phyloP scores from a whole-genome alignment of 106 monocot genomes.

The Dendrobium officinale region DNA sequence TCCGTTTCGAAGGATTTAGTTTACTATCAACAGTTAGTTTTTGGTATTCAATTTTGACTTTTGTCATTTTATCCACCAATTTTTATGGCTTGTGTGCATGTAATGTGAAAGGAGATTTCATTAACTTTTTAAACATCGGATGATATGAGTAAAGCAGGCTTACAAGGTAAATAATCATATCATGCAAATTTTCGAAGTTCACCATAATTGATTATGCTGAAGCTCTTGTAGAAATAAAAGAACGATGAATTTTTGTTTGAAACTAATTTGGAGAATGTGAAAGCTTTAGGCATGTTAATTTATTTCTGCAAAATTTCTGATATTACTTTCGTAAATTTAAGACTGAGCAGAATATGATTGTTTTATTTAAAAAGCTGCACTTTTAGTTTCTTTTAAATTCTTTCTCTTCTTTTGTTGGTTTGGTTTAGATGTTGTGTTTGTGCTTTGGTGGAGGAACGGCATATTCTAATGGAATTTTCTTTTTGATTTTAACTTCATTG shows the following conservation, averaged over 20 bases:
- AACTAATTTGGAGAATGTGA: neutral
- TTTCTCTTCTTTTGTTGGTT: neutral
- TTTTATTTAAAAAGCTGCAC: neutral
- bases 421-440: neutral
- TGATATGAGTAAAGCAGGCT: neutral
- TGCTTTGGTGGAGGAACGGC: neutral
- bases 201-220: neutral
- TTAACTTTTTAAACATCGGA: neutral
- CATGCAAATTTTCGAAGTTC: neutral
- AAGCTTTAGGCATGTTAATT: neutral
- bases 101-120: neutral
- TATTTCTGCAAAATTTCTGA: neutral
- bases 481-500: conserved; percentile 7
- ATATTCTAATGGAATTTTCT: neutral
- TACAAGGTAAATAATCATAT: neutral
- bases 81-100: neutral
- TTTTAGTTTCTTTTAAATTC: neutral
- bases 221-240: neutral
- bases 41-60: neutral
- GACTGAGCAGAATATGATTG: neutral
- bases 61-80: neutral
- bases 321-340: neutral
- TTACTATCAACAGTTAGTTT: neutral
- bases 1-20: neutral
- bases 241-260: neutral